Conservation (phyloP, 116 monocot genomes). For the Iris pallida region DNA sequence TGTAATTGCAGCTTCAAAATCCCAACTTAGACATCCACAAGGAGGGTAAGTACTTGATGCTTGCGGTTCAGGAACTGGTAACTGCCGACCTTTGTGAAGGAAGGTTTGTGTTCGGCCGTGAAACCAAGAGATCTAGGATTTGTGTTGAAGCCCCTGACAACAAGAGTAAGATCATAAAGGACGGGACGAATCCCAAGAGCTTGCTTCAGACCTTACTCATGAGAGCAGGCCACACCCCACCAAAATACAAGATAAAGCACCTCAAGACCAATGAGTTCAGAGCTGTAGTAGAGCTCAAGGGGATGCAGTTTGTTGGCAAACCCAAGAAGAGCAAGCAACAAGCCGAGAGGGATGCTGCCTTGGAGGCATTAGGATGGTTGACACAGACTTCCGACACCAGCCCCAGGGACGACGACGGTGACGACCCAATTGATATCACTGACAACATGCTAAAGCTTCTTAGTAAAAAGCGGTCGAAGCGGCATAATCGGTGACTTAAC, state of each 20-base stretch:
- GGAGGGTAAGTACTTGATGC: constrained; percentile 81
- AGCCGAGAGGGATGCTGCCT: constrained; percentile 94
- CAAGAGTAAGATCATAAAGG: constrained; percentile 36
- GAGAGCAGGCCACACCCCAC: constrained; percentile 93
- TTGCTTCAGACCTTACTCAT: constrained; percentile 88
- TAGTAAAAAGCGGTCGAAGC: constrained; percentile 38
- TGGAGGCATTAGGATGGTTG: constrained; percentile 89
- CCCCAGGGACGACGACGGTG: constrained; percentile 36
- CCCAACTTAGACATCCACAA: constrained; percentile 82
- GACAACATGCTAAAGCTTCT: constrained; percentile 98
- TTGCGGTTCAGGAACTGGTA: constrained; percentile 78
- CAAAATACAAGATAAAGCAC: constrained; percentile 93
- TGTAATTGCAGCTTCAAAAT: constrained; percentile 66
- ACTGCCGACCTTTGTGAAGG: constrained; percentile 92
- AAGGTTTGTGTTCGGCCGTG: constrained; percentile 90
- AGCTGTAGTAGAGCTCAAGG: constrained; percentile 91
- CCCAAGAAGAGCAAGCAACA: constrained; percentile 98
- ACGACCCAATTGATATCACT: constrained; percentile 64
- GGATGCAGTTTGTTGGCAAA: constrained; percentile 98
- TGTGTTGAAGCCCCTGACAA: constrained; percentile 11
- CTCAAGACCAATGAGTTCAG: constrained; percentile 98
- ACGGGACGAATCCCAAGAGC: constrained; percentile 83
- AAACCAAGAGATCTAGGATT: constrained; percentile 40
- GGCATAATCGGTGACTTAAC: neutral
- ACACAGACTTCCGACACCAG: constrained; percentile 77